Base-by-base conservation (phyloP, 2,329 filamentous ascomycete genomes). In the Paecilomyces sp. region DNA sequence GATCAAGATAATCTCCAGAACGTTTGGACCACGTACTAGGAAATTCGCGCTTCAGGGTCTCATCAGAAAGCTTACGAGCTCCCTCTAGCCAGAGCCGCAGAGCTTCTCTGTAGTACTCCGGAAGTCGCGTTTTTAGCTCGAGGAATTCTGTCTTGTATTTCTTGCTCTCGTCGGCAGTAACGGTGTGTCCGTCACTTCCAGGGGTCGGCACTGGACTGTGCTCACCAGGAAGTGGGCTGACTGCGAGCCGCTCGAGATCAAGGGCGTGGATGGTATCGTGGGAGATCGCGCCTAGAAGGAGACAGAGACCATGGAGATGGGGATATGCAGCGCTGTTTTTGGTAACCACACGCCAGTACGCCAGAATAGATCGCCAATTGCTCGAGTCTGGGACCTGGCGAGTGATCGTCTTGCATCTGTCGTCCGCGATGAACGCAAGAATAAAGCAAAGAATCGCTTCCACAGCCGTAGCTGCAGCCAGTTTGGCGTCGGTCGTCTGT, bases 391-490 rank as follows among this genome's bases (percentile, higher is more conserved):
- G 74, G 31, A 71, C 59, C 67, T 74, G 73, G 22, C 76, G 73
- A 28, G 65, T 66, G 30, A 74, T 57, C 1, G 66, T 64, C 61
- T 76, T 77, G 28, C 65, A 70, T 56, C 75, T 72, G 54, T 79
- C 75, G 55, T 78, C 75, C 15, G 74, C 73, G 53, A 75, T 72
- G 61, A 79, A 79, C 11, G 78, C 77, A 33, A 81, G 70, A 57
- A 80, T 77, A 62, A 80, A 81, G 60, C 76, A 78, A 50, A 81
- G 68, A 51, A 80, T 70, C 11, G 77, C 74, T 63, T 81, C 79
- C 33, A 80, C 71, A 15, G 71, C 75, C 54, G 74, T 73, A 13
- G 71, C 71, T 15, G 71, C 74, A 30, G 74, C 73, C 33, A 75
- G 65, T 59, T 76, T 77, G 56, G 72, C 71, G 55, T 73, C 72